phyloP scores from a whole-genome alignment of 2,329 filamentous ascomycete genomes.

The Epichloe festucae region DNA sequence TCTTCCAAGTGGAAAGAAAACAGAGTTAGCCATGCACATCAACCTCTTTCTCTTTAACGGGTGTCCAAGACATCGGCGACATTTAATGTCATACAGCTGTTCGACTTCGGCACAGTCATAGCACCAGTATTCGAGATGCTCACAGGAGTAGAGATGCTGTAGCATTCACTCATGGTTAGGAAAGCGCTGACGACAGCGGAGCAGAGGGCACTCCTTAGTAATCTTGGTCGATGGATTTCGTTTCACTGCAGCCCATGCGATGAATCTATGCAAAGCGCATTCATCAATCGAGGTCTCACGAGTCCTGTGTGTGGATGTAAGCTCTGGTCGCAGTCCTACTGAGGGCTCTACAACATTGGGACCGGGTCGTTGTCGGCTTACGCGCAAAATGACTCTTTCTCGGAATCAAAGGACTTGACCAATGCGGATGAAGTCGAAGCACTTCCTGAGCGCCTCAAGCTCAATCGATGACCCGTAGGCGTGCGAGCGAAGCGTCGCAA shows the following conservation, averaged over 20 bases:
- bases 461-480: slow-evolving; percentile 5
- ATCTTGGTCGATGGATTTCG: slow-evolving; percentile 37
- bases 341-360: not conserved
- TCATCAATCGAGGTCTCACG: slow-evolving; percentile 33
- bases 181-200: slow-evolving; percentile 37
- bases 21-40: slow-evolving; percentile 38
- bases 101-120: slow-evolving; percentile 41
- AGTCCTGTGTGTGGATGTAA: slow-evolving; percentile 21
- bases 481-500: slow-evolving; percentile 7
- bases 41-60: slow-evolving; percentile 39
- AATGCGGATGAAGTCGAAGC: slow-evolving; percentile 4
- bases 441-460: slow-evolving; percentile 4
- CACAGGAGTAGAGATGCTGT: slow-evolving; percentile 36
- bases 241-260: slow-evolving; percentile 43
- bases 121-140: slow-evolving; percentile 42
- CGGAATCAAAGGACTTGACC: slow-evolving; percentile 5
- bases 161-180: slow-evolving; percentile 41
- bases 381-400: not conserved
- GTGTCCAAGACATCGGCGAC: slow-evolving; percentile 35
- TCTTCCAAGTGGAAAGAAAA: slow-evolving; percentile 40
- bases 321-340: slow-evolving; percentile 3
- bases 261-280: slow-evolving; percentile 40
- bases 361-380: no score
- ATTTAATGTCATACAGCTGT: slow-evolving; percentile 35
- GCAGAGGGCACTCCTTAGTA: slow-evolving; percentile 37